phyloP scores from a whole-genome alignment of 2,329 filamentous ascomycete species.

The Achaetomium macrosporum region DNA sequence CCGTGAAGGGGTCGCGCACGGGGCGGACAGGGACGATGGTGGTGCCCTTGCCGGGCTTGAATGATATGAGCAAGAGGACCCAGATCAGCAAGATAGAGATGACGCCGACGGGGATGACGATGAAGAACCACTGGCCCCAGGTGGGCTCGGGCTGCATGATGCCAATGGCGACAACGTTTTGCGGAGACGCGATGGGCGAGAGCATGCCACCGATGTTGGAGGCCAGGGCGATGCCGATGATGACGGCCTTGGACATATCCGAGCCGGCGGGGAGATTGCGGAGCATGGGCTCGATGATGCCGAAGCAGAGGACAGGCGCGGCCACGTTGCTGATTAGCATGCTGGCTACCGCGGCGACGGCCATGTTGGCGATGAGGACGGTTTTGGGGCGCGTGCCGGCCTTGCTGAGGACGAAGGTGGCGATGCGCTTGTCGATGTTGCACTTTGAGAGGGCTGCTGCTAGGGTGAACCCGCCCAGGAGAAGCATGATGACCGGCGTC shows the following conservation, averaged over 20 bases:
- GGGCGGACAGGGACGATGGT: constrained; percentile 88
- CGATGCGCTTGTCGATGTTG: constrained; percentile 95
- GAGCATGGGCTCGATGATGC: constrained; percentile 95
- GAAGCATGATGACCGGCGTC: constrained; percentile 97
- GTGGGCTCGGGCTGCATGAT: constrained; percentile 91
- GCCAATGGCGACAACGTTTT: constrained; percentile 93
- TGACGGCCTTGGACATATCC: constrained; percentile 88
- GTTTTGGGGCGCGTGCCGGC: constrained; percentile 85
- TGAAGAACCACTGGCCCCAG: constrained; percentile 97
- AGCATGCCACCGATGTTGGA: constrained; percentile 96
- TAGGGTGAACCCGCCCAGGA: constrained; percentile 92
- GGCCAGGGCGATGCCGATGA: constrained; percentile 89
- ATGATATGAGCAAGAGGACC: constrained; percentile 76
- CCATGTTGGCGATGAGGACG: constrained; percentile 96
- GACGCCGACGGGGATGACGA: constrained; percentile 86
- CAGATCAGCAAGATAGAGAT: constrained; percentile 86
- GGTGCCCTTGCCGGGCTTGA: constrained; percentile 77
- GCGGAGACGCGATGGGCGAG: constrained; percentile 92
- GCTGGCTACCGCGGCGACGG: constrained; percentile 92
- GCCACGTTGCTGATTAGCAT: constrained; percentile 99
- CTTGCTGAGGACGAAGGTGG: constrained; percentile 92
- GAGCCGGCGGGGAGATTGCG: constrained; percentile 88
- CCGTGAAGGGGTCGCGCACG: constrained; percentile 81
- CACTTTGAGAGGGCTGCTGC: constrained; percentile 94
- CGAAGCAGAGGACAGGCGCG: constrained; percentile 93